Base-by-base conservation (phyloP, 2,329 filamentous ascomycete genomes). In the Arthrobotrys conoides region DNA sequence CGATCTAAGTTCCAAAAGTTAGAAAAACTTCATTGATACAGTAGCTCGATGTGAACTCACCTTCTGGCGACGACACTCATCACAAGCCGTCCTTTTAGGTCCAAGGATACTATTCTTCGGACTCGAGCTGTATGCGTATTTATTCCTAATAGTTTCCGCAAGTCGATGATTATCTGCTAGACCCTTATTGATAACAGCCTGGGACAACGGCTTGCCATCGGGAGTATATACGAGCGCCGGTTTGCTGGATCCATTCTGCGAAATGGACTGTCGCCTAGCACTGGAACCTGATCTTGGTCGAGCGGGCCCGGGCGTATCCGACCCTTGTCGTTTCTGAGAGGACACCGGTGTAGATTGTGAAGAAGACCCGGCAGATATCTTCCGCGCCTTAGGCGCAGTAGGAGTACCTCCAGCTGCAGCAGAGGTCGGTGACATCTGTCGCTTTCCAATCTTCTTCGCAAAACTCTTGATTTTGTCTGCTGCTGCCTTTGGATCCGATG, bases 41-140 rank as follows among this genome's bases (percentile, higher is more conserved):
- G 5, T 36, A n/a, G n/a, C n/a, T n/a, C 1, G 33, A 8, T 36
- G 12, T 10, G 4, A 44, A 41, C 27, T 30, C 65, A 79, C 76
- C 76, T 79, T 79, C 55, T 79, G 76, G 38, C 76, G 76, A 55
- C 76, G 76, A 27, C 76, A 79, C n/a, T 79, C 78, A 67, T 80
- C 78, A 24, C 78, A 80, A 64, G 78, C 78, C 9, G 78, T 80
- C 14, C 78, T 59, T 24, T 78, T 80, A 12, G 78, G 68, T 27
- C 72, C 78, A 41, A 80, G 71, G 24, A 80, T 76, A 38, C 70
- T 80, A 48, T 80, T 76, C 65, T 76, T 76, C 5, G 71, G 76
- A 24, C 71, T 76, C n/a, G 71, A 76, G 48, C 67, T 76, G 10
- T 71, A 71, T 22, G 67, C 59, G 33, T 71, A 76, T 18, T 76